phyloP scores from a whole-genome alignment of 2,329 filamentous ascomycete genomes.

The Aspergillus jensenii region DNA sequence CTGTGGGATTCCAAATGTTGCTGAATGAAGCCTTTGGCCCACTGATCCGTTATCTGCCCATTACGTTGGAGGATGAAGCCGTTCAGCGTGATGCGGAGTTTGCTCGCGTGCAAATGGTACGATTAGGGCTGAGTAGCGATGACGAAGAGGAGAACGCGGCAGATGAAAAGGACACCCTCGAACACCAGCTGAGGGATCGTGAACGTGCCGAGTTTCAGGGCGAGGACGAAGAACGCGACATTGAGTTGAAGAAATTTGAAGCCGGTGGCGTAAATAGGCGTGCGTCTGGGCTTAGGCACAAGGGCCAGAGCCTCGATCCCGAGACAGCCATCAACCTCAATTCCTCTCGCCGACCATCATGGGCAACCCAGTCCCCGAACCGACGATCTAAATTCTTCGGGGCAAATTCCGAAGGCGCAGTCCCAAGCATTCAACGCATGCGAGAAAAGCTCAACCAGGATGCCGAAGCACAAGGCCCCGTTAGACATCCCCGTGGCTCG shows the following conservation, averaged over 20 bases:
- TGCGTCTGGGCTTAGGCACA: constrained; percentile 1
- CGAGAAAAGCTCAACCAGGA: constrained; percentile 50
- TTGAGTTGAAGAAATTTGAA: constrained; percentile 46
- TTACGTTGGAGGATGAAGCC: constrained; percentile 94
- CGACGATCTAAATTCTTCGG: constrained; percentile 43
- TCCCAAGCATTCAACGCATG: constrained; percentile 33
- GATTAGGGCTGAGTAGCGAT: constrained; percentile 59
- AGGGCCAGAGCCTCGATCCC: constrained; percentile 15
- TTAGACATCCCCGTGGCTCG: constrained; percentile 63
- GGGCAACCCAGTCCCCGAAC: constrained; percentile 42
- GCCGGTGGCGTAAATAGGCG: constrained; percentile 20
- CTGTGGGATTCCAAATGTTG: constrained; percentile 73
- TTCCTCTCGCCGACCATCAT: constrained; percentile 39
- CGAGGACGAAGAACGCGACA: constrained; percentile 47
- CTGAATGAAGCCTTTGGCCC: constrained; percentile 83
- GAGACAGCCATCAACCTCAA: constrained; percentile 24
- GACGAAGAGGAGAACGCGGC: constrained; percentile 28
- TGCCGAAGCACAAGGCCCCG: constrained; percentile 66
- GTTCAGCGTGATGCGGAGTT: constrained; percentile 89
- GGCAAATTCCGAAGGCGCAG: constrained; percentile 30
- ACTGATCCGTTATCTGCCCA: constrained; percentile 83
- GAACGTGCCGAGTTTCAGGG: constrained; percentile 41
- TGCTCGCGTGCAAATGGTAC: constrained; percentile 70
- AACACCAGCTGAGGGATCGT: constrained; percentile 47
- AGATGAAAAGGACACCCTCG: constrained; percentile 45